These are phyloP conservation scores for Emergomyces pasteurianus DNA, from an alignment of 2,329 filamentous ascomycete genomes.

Conservation along the genomic window DNA sequence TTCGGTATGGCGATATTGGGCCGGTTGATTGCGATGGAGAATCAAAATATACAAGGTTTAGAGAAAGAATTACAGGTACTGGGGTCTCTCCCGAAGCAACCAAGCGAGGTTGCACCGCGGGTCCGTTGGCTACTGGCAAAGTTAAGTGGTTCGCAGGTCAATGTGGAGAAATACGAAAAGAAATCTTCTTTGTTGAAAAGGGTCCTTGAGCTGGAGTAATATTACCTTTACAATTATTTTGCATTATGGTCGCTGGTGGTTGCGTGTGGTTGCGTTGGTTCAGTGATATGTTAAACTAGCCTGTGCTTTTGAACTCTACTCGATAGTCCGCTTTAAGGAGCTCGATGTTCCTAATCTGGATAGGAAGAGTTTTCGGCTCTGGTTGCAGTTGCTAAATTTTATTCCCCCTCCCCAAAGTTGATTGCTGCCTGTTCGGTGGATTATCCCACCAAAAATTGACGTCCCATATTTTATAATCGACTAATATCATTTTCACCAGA, in stretches of 20 bases:
- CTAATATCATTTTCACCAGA: not conserved
- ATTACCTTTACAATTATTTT: not conserved
- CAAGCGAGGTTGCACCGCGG: constrained; percentile 53
- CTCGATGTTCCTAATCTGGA: not conserved
- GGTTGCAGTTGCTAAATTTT: not conserved
- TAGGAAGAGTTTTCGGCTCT: not conserved
- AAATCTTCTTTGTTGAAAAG: constrained; percentile 63
- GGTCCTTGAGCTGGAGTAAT: constrained; percentile 47
- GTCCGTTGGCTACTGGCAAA: constrained; percentile 64
- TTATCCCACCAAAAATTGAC: not conserved
- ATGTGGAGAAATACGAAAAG: constrained; percentile 60
- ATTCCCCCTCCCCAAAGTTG: not conserved
- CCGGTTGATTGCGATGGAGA: constrained; percentile 61
- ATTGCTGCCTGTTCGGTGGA: not conserved
- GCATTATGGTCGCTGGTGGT: not conserved
- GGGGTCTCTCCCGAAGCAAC: constrained; percentile 58
- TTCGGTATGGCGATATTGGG: constrained; percentile 60
- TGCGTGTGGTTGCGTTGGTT: not conserved
- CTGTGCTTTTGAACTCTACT: not conserved
- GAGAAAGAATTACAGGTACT: constrained; percentile 66
- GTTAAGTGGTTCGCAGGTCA: constrained; percentile 59
- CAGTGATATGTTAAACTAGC: not conserved
- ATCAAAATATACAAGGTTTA: constrained; percentile 60
- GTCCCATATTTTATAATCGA: too few species aligned
- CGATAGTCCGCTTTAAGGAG: too few species aligned